phyloP scores from a whole-genome alignment of 768 basidiomycete genomes.

The Termitomyces sp. region DNA sequence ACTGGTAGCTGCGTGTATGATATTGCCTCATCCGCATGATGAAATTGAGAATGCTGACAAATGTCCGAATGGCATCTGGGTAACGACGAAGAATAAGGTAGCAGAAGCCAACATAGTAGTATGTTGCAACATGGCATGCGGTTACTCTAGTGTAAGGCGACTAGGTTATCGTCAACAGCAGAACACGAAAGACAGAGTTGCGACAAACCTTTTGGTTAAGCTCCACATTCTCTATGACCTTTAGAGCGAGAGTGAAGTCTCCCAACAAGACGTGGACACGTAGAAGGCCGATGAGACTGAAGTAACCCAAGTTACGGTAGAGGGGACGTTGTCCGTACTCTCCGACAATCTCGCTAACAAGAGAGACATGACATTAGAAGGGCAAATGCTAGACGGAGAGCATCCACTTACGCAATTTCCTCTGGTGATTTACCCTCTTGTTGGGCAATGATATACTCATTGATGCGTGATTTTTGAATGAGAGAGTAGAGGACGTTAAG shows the following conservation, averaged over 20 bases:
- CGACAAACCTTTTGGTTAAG: conserved; percentile 75
- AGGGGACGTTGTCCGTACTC: conserved; percentile 89
- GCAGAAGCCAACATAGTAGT: conserved; percentile 96
- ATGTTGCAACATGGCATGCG: conserved; percentile 92
- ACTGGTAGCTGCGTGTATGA: conserved; percentile 94
- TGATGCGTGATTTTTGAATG: conserved; percentile 95
- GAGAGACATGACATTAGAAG: neutral
- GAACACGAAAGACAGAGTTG: neutral
- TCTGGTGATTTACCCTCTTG: conserved; percentile 76
- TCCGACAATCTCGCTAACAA: conserved; percentile 69
- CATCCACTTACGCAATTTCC: conserved; percentile 70
- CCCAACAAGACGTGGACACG: conserved; percentile 95
- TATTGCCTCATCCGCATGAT: conserved; percentile 95
- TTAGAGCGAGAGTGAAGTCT: conserved; percentile 91
- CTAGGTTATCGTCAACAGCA: conserved; percentile 25
- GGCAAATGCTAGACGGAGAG: neutral
- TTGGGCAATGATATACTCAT: conserved; percentile 84
- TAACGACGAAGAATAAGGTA: conserved; percentile 94
- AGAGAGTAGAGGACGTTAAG: conserved; percentile 97
- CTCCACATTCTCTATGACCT: conserved; percentile 92
- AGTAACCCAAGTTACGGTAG: conserved; percentile 95
- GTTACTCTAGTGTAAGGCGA: conserved; percentile 92
- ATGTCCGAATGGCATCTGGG: conserved; percentile 91
- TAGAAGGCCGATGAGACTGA: conserved; percentile 91
- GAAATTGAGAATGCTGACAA: conserved; percentile 91